phyloP scores from a whole-genome alignment of 768 basidiomycete genomes.

The Leccinum uliginosum region DNA sequence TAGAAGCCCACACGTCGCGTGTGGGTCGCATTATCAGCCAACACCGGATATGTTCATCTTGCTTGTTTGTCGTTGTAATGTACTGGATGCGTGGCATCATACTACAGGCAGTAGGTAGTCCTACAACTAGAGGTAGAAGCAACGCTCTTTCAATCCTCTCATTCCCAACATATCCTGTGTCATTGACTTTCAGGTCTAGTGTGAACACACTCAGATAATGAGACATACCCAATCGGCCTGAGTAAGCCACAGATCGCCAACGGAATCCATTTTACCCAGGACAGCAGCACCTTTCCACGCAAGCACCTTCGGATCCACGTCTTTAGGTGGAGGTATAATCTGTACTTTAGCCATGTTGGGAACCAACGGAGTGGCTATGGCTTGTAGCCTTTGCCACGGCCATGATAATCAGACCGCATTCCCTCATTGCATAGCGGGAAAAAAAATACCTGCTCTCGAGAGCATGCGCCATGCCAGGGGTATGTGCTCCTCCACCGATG shows the following conservation, averaged over 20 bases:
- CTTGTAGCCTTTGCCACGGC: conserved; percentile 49
- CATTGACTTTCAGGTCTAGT: conserved; percentile 3
- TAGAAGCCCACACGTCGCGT: background rate
- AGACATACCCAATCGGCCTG: conserved; percentile 77
- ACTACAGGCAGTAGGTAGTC: background rate
- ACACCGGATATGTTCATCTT: background rate
- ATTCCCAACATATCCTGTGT: conserved; percentile 71
- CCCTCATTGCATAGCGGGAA: background rate
- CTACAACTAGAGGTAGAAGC: conserved; percentile 67
- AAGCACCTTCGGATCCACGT: conserved; percentile 84
- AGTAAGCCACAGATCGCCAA: conserved; percentile 87
- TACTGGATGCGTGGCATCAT: background rate
- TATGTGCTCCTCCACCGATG: conserved; percentile 77
- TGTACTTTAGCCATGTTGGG: conserved; percentile 83
- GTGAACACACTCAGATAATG: conserved; percentile 1
- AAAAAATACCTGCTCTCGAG: conserved; percentile 71
- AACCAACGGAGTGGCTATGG: conserved; percentile 78
- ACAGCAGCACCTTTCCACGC: conserved; percentile 95
- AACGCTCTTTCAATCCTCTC: conserved; percentile 76
- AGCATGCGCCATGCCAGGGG: conserved; percentile 81
- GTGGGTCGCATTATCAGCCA: background rate
- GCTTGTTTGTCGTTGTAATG: conserved; percentile 14
- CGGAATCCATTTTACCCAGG: conserved; percentile 86
- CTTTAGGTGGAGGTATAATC: conserved; percentile 92
- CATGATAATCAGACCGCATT: conserved; percentile 4